These are phyloP conservation scores for Exserohilum turcica DNA, from an alignment of 2,329 filamentous ascomycete genomes.

Conservation along the genomic window DNA sequence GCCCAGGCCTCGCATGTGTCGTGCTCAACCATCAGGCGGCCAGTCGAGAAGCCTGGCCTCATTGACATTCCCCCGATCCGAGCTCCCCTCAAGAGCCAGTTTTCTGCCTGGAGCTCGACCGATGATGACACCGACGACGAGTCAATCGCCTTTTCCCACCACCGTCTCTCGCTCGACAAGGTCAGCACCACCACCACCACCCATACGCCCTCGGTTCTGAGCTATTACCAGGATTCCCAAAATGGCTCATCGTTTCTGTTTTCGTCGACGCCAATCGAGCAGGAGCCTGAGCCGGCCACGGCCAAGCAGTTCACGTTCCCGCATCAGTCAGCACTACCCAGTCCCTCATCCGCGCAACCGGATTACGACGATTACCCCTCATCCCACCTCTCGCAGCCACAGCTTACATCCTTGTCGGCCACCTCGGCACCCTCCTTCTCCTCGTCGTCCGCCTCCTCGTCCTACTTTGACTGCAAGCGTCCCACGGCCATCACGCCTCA, in stretches of 20 bases:
- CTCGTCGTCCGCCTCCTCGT: conserved; percentile 27
- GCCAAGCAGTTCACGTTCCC: conserved; percentile 32
- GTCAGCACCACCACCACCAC: conserved; percentile 23
- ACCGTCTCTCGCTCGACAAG: conserved; percentile 6
- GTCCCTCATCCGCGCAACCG: conserved; percentile 14
- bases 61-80: conserved; percentile 41
- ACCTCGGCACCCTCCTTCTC: conserved; percentile 42
- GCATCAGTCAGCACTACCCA: conserved; percentile 16
- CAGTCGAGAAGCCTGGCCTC: conserved; percentile 26
- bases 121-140: conserved; percentile 43
- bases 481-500: conserved; percentile 28
- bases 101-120: conserved; percentile 47
- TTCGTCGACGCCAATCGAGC: conserved; percentile 36
- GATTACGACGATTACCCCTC: conserved; percentile 31
- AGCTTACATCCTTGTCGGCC: conserved; percentile 39
- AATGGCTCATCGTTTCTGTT: conserved; percentile 39
- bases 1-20: conserved; percentile 29
- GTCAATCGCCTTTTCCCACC: conserved; percentile 21
- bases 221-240: conserved; percentile 35
- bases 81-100: conserved; percentile 42
- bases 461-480: conserved; percentile 44
- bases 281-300: conserved; percentile 26
- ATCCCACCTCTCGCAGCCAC: conserved; percentile 32
- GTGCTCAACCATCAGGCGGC: conserved; percentile 19
- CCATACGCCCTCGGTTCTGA: conserved; percentile 38